Evolutionary conservation across 345 rosid genomes (phyloP).

Genomic region (Stellera chamaejasme): DNA sequence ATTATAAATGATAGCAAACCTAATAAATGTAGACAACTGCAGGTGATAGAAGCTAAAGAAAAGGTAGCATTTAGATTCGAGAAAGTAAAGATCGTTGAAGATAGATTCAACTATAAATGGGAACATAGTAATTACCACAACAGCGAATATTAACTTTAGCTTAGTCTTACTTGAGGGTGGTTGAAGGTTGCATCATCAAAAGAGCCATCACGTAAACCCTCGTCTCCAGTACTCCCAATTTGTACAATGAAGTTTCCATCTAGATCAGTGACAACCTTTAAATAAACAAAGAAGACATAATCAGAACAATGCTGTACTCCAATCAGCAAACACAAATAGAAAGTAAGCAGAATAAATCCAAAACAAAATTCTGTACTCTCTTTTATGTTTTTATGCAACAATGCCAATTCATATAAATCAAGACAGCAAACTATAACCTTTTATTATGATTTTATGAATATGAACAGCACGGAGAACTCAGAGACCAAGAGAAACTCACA

Average conservation of each 20-base stretch:
- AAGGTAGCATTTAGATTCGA: neutral
- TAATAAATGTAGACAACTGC: neutral
- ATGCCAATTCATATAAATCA: neutral
- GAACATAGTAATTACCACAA: neutral
- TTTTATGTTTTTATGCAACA: too few species aligned
- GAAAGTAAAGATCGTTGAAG: too few species aligned
- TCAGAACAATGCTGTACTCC: neutral
- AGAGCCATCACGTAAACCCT: slow-evolving; percentile 75
- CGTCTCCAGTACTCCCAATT: slow-evolving; percentile 83
- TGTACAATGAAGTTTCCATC: slow-evolving; percentile 79
- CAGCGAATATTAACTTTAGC: slow-evolving; percentile 5
- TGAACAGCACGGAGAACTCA: neutral
- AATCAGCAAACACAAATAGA: neutral
- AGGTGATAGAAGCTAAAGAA: slow-evolving; percentile 2
- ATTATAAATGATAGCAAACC: slow-evolving; percentile 5
- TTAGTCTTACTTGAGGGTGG: slow-evolving; percentile 66
- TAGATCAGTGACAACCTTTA: slow-evolving; percentile 79
- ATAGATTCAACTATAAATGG: too few species aligned
- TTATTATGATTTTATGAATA: neutral
- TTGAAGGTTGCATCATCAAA: slow-evolving; percentile 78
- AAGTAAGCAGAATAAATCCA: neutral
- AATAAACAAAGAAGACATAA: slow-evolving; percentile 11
- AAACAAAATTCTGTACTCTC: neutral
- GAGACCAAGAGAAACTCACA: slow-evolving; percentile 37
- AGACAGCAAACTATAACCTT: neutral